Evolutionary conservation across 2,329 filamentous ascomycete species (phyloP).

Genomic region (Penicillium thymicola): DNA sequence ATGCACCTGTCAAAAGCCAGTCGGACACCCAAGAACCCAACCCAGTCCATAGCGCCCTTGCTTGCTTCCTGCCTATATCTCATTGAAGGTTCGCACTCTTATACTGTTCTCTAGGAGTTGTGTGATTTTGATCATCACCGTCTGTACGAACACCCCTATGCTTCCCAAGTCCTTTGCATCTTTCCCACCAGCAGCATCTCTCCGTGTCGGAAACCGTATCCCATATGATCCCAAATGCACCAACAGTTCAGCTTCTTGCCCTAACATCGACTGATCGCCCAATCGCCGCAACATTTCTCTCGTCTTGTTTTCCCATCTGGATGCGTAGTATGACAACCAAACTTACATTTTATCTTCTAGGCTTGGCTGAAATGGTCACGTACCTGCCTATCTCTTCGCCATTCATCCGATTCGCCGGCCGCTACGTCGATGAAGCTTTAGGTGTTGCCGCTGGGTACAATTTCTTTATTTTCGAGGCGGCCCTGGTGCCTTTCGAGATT

Average conservation of each 20-base stretch:
- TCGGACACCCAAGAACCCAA: conserved; percentile 5
- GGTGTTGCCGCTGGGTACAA: conserved; percentile 50
- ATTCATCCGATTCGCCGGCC: conserved; percentile 47
- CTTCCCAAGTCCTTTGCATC: conserved; percentile 1
- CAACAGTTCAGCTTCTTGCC: neutral
- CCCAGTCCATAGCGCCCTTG: conserved; percentile 3
- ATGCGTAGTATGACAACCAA: conserved; percentile 8
- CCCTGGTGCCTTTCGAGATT: conserved; percentile 53
- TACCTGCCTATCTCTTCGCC: conserved; percentile 48
- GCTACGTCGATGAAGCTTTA: conserved; percentile 50
- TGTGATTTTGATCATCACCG: conserved; percentile 46
- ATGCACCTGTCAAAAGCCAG: neutral
- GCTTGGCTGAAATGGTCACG: conserved; percentile 51
- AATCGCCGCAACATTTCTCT: neutral
- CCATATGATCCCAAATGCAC: conserved; percentile 3
- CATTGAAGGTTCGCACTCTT: conserved; percentile 26
- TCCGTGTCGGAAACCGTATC: neutral
- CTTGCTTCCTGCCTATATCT: neutral
- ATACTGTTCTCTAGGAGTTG: conserved; percentile 41
- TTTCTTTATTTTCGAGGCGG: conserved; percentile 52
- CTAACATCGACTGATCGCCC: neutral
- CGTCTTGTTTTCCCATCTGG: neutral
- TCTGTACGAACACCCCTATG: conserved; percentile 36
- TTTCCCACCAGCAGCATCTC: conserved; percentile 8
- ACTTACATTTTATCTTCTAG: conserved; percentile 26